These are phyloP conservation scores for Tympanopsis confertula DNA, from an alignment of 2,329 filamentous ascomycete genomes.

Conservation along the genomic window DNA sequence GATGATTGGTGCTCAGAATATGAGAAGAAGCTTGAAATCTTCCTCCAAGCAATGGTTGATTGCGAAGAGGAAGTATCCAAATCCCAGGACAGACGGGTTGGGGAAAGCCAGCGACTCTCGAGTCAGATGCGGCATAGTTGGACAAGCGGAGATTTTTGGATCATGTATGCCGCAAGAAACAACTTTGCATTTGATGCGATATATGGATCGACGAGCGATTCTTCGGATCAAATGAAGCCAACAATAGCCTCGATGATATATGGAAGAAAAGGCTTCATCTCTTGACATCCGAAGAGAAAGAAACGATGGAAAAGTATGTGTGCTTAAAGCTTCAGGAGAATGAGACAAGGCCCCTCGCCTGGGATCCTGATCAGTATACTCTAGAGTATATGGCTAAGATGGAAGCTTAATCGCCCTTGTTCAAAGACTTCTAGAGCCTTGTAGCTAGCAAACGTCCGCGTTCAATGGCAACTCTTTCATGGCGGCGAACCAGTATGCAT, in stretches of 20 bases:
- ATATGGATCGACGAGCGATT: not conserved
- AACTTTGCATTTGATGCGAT: not conserved
- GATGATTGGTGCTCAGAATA: not conserved
- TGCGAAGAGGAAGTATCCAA: not conserved
- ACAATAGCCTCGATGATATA: not conserved
- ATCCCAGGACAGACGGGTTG: not conserved
- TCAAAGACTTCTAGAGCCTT: no score
- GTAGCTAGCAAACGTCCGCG: no score
- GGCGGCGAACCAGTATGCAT: no score
- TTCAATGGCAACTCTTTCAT: no score
- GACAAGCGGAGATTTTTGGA: not conserved
- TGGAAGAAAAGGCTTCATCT: not conserved
- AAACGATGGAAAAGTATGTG: not conserved
- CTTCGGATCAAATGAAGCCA: not conserved
- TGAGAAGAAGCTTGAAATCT: not conserved
- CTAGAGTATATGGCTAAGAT: no score
- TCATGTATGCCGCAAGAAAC: not conserved
- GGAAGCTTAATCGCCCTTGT: no score
- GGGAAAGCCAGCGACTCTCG: no score
- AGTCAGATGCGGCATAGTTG: not conserved
- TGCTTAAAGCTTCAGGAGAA: not conserved
- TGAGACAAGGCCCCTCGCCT: not conserved
- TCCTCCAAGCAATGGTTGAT: not conserved
- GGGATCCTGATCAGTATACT: not conserved
- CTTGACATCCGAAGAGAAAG: not conserved